These are phyloP conservation scores for Venturia carpophila DNA, from an alignment of 2,329 filamentous ascomycete genomes.

Conservation along the genomic window DNA sequence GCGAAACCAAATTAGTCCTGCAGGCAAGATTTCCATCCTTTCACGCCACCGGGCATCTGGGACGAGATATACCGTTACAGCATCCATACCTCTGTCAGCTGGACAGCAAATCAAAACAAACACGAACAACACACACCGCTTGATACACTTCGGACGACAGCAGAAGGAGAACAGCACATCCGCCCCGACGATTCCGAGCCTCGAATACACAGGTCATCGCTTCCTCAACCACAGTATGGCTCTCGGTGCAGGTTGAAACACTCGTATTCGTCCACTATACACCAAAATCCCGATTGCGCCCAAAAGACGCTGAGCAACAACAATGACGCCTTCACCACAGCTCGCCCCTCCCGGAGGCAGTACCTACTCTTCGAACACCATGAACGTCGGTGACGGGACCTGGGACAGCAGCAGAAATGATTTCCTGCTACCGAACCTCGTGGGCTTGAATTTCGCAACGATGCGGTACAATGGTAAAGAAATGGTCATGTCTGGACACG, in stretches of 20 bases:
- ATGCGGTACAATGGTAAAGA: slow-evolving; percentile 72
- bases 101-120: neutral
- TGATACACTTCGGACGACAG: slow-evolving; percentile 4
- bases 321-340: slow-evolving; percentile 2
- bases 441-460: slow-evolving; percentile 69
- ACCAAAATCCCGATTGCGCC: neutral
- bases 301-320: neutral
- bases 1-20: neutral
- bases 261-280: neutral
- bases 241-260: neutral
- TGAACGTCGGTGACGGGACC: slow-evolving; percentile 73
- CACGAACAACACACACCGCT: slow-evolving; percentile 6
- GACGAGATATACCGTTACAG: neutral
- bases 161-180: slow-evolving; percentile 1
- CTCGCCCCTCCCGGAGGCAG: slow-evolving; percentile 58
- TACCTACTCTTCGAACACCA: slow-evolving; percentile 64
- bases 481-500: neutral
- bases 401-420: slow-evolving; percentile 72
- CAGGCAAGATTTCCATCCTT: neutral
- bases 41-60: neutral
- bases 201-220: neutral
- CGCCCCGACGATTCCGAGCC: neutral
- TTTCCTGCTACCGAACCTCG: slow-evolving; percentile 69
- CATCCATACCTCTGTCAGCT: neutral
- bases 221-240: neutral